Conservation (phyloP, 768 basidiomycete genomes). For the Mycena maculata region DNA sequence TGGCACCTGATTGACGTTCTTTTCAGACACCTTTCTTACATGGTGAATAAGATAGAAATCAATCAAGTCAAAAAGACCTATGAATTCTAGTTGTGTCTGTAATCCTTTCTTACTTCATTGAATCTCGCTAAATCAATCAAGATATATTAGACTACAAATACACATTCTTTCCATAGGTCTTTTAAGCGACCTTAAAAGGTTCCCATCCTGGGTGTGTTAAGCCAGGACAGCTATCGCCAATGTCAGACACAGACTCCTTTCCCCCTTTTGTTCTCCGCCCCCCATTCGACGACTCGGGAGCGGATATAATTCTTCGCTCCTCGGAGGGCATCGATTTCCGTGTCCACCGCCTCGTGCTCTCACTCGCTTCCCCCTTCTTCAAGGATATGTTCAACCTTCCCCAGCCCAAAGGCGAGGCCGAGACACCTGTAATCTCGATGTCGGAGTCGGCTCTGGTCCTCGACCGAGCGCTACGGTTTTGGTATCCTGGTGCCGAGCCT, state of each 20-base stretch:
- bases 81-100: too few relatives aligned
- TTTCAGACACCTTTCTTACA: too few relatives aligned
- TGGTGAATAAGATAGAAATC: too few relatives aligned
- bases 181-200: too few relatives aligned
- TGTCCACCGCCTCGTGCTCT: neutral
- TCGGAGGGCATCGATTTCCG: conserved; percentile 9
- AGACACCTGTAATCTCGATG: neutral
- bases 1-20: too few relatives aligned
- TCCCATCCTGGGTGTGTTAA: too few relatives aligned
- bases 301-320: conserved; percentile 3
- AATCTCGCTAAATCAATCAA: too few relatives aligned
- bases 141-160: too few relatives aligned
- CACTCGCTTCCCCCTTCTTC: neutral
- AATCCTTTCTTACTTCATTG: too few relatives aligned
- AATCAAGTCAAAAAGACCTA: too few relatives aligned
- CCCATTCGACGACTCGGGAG: neutral
- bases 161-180: too few relatives aligned
- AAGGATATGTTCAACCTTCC: neutral
- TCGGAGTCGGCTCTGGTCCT: neutral
- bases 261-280: neutral
- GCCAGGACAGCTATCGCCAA: neutral
- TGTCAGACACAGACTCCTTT: neutral
- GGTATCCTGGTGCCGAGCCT: conserved; percentile 12
- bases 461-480: conserved; percentile 3
- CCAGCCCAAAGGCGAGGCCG: neutral